A percentile compares a stretch with the other conserved stretches of the same genome.
Conservation (phyloP, 2,329 filamentous ascomycete species). For the Colletotrichum sp. region DNA sequence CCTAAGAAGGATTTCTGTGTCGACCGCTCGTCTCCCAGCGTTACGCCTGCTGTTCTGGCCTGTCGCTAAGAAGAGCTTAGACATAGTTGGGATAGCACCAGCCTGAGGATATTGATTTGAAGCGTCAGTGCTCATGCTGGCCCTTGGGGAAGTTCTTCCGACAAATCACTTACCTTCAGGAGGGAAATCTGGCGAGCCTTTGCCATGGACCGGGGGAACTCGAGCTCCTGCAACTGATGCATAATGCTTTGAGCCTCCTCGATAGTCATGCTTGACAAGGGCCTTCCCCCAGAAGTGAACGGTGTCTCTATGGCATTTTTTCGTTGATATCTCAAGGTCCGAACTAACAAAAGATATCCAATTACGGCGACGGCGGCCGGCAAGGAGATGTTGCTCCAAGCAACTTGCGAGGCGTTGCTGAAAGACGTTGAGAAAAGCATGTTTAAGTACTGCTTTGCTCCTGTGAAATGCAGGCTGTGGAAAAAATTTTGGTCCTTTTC, state of each 20-base stretch:
- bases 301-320: not conserved
- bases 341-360: not conserved
- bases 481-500: not conserved
- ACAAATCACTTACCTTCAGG: constrained; percentile 49
- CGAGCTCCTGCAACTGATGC: constrained; percentile 47
- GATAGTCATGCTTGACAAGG: constrained; percentile 13
- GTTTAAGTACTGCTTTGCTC: not conserved
- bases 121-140: not conserved
- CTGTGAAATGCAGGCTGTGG: not conserved
- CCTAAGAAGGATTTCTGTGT: constrained; percentile 53
- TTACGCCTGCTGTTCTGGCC: constrained; percentile 47
- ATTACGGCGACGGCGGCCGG: not conserved
- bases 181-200: constrained; percentile 63
- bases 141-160: not conserved
- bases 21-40: constrained; percentile 56
- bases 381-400: not conserved
- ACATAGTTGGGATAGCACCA: constrained; percentile 62
- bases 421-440: not conserved
- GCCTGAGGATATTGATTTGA: constrained; percentile 17
- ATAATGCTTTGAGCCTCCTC: constrained; percentile 40
- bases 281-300: not conserved
- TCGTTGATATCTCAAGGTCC: not conserved
- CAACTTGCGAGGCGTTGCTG: not conserved
- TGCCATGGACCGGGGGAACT: constrained; percentile 59
- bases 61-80: constrained; percentile 51